Conservation (phyloP, 1,284 basidiomycete species). For the Ganoderma lingzhi region DNA sequence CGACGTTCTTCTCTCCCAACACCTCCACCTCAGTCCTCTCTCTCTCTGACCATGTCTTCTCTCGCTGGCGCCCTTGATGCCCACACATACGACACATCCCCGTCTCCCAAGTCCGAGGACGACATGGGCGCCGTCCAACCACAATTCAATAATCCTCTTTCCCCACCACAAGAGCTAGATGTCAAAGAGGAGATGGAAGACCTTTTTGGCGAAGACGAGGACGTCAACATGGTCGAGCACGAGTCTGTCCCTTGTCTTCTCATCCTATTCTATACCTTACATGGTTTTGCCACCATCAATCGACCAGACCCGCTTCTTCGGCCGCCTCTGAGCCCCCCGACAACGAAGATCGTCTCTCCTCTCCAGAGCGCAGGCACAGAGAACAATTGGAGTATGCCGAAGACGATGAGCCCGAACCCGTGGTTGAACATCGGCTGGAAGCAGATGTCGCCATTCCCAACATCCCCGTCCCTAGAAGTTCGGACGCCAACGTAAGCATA, state of each 20-base stretch:
- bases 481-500: constrained; percentile 57
- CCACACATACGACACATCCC: constrained; percentile 6
- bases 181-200: constrained; percentile 77
- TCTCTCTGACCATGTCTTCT: constrained; percentile 45
- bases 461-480: constrained; percentile 55
- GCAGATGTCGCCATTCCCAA: constrained; percentile 82
- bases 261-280: constrained; percentile 6
- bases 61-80: constrained; percentile 48
- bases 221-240: constrained; percentile 58
- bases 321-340: constrained; percentile 56
- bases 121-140: constrained; percentile 30
- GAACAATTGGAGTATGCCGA: constrained; percentile 84
- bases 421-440: constrained; percentile 61
- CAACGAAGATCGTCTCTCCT: constrained; percentile 70
- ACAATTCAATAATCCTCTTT: constrained; percentile 17
- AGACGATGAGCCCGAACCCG: constrained; percentile 66
- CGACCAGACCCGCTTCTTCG: constrained; percentile 37
- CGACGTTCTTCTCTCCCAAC: not conserved
- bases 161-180: constrained; percentile 16
- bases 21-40: not conserved
- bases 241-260: constrained; percentile 32
- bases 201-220: constrained; percentile 79
- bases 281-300: not conserved
- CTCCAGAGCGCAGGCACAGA: constrained; percentile 72
- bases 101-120: constrained; percentile 27